These are phyloP conservation scores for Lonicera japonica DNA, from an alignment of 129 eudicot genomes.

Conservation along the genomic window DNA sequence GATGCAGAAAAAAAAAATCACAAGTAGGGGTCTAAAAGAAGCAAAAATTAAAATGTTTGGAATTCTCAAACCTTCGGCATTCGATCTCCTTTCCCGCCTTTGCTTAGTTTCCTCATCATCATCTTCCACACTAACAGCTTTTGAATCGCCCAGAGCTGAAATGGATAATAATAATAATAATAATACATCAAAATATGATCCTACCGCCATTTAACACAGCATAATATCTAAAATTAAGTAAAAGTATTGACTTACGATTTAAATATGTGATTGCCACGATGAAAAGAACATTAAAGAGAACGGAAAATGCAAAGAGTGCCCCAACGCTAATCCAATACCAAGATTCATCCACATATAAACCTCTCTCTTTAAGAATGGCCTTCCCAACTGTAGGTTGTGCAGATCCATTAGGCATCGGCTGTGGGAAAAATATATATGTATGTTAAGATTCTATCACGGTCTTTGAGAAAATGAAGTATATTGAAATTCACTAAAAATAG, in stretches of 20 bases:
- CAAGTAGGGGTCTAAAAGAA: background rate
- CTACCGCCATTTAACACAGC: background rate
- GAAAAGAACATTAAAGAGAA: slow-evolving; percentile 32
- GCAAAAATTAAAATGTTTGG: background rate
- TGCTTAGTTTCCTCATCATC: background rate
- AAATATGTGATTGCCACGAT: slow-evolving; percentile 23
- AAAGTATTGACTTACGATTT: slow-evolving; percentile 25
- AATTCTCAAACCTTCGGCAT: background rate
- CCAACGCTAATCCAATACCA: slow-evolving; percentile 36
- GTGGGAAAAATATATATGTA: background rate
- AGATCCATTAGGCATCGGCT: slow-evolving; percentile 24
- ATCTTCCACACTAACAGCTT: background rate
- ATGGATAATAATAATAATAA: background rate
- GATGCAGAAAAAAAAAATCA: background rate
- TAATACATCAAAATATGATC: background rate
- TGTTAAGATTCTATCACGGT: background rate
- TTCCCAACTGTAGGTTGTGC: slow-evolving; percentile 30
- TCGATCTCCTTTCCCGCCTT: background rate
- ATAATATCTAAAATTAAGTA: background rate
- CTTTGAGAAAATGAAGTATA: background rate
- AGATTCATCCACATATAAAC: slow-evolving; percentile 17
- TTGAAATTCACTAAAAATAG: background rate
- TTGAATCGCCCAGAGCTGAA: background rate
- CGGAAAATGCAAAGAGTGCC: slow-evolving; percentile 31
- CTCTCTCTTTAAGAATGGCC: slow-evolving; percentile 28